Evolutionary conservation across 2,329 filamentous ascomycete species (phyloP).

Genomic region (Trichophyton equinum): DNA sequence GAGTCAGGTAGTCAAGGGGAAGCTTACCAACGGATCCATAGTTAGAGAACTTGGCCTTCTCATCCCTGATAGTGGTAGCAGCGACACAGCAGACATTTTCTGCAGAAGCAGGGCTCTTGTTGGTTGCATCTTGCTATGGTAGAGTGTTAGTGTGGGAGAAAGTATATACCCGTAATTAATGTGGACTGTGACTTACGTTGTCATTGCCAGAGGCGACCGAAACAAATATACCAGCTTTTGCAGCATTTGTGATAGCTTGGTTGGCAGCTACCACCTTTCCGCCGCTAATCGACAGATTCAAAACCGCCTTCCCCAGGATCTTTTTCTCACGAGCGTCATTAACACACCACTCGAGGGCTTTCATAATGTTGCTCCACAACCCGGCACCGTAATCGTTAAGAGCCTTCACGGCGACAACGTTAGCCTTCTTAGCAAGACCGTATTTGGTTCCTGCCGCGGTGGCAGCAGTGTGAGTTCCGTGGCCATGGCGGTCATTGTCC

Average conservation of each 20-base stretch:
- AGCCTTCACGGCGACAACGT: constrained; percentile 38
- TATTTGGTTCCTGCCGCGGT: constrained; percentile 25
- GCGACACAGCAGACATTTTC: constrained; percentile 30
- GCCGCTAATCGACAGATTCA: constrained; percentile 29
- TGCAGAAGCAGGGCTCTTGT: constrained; percentile 29
- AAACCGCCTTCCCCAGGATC: constrained; percentile 20
- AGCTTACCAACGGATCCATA: constrained; percentile 28
- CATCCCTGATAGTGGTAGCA: constrained; percentile 23
- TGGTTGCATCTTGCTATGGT: constrained; percentile 18
- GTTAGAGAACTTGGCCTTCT: constrained; percentile 31
- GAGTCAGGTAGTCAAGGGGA: constrained; percentile 20
- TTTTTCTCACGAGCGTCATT: constrained; percentile 22
- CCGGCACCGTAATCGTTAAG: constrained; percentile 36
- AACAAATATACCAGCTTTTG: constrained; percentile 28
- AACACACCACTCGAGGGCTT: constrained; percentile 34
- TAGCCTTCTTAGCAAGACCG: constrained; percentile 28
- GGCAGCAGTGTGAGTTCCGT: constrained; percentile 30
- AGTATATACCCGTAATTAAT: constrained; percentile 13
- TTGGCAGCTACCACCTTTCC: constrained; percentile 27
- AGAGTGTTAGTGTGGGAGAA: neutral
- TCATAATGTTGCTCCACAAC: constrained; percentile 36
- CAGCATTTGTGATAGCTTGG: constrained; percentile 26
- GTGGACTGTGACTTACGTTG: constrained; percentile 14
- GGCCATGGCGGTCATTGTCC: constrained; percentile 20
- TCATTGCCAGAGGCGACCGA: constrained; percentile 34